These are phyloP conservation scores for Eucalyptus paniculata DNA, from an alignment of 345 rosid genomes.

Conservation along the genomic window DNA sequence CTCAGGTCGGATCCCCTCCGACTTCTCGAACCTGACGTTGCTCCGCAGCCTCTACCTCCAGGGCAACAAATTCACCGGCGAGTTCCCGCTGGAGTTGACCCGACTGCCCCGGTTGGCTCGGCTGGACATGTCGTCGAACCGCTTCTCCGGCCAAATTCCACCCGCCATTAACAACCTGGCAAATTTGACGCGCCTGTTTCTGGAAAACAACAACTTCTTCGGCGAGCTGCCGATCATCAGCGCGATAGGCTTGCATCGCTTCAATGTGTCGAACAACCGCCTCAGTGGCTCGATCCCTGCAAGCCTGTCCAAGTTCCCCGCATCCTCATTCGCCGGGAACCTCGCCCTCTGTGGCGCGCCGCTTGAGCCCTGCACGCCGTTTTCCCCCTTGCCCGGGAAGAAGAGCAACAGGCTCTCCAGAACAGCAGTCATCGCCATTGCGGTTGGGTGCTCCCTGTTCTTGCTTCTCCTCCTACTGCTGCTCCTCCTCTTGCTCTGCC, in stretches of 20 bases:
- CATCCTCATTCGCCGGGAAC: slow-evolving; percentile 4
- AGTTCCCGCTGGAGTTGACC: slow-evolving; percentile 46
- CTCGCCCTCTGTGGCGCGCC: slow-evolving; percentile 1
- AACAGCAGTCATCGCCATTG: slow-evolving; percentile 12
- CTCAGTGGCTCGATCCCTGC: slow-evolving; percentile 6
- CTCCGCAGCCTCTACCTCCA: slow-evolving; percentile 84
- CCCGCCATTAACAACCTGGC: slow-evolving; percentile 58
- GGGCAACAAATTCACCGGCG: slow-evolving; percentile 46
- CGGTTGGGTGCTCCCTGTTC: slow-evolving; percentile 6
- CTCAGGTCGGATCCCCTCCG: slow-evolving; percentile 70
- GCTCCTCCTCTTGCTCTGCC: slow-evolving; percentile 5
- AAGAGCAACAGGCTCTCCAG: slow-evolving; percentile 13
- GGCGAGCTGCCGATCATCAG: slow-evolving; percentile 33
- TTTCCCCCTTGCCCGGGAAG: neutral
- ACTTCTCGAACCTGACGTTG: slow-evolving; percentile 63
- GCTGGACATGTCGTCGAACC: slow-evolving; percentile 73
- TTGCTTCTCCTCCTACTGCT: slow-evolving; percentile 5
- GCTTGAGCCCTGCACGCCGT: neutral
- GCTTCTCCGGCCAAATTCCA: slow-evolving; percentile 60
- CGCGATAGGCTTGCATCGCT: neutral
- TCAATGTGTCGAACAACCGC: slow-evolving; percentile 57
- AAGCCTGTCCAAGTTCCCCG: neutral
- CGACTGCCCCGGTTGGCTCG: slow-evolving; percentile 40
- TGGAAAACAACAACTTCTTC: slow-evolving; percentile 53
- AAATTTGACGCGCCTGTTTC: slow-evolving; percentile 40